Evolutionary conservation across 768 basidiomycete genomes (phyloP).

Genomic region (Termitomyces bulborhizus): DNA sequence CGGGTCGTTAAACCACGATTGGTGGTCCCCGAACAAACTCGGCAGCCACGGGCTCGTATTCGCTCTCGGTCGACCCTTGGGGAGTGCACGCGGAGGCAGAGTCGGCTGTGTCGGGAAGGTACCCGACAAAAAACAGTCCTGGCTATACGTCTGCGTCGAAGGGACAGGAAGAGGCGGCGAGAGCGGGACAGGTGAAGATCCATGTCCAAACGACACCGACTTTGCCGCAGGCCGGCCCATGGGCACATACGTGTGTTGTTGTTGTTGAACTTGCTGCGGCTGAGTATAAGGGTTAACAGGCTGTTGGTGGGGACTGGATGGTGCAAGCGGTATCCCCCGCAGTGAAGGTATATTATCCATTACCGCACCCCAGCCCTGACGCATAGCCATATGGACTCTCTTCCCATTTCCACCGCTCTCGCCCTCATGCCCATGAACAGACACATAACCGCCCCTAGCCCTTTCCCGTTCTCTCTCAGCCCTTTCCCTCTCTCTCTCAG

Average conservation of each 20-base stretch:
- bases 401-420: conserved; percentile 22
- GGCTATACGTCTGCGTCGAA: conserved; percentile 3
- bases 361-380: conserved; percentile 5
- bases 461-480: conserved; percentile 12
- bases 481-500: conserved; percentile 28
- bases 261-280: background rate
- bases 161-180: conserved; percentile 23
- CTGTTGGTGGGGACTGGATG: conserved; percentile 5
- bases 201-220: conserved; percentile 41
- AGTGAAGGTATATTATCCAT: conserved; percentile 1
- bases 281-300: background rate
- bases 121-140: background rate
- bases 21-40: conserved; percentile 61
- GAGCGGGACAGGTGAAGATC: background rate
- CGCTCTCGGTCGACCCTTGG: conserved; percentile 57
- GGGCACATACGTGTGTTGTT: background rate
- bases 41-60: conserved; percentile 65
- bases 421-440: conserved; percentile 3
- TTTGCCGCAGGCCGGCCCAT: conserved; percentile 41
- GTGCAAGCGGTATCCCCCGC: background rate
- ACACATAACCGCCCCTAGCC: conserved; percentile 3
- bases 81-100: background rate
- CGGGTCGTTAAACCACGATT: conserved; percentile 92
- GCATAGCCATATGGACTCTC: conserved; percentile 10
- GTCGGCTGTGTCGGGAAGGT: conserved; percentile 4